phyloP scores from a whole-genome alignment of 1,139 yeast species.

The Lodderomyces beijingensis region DNA sequence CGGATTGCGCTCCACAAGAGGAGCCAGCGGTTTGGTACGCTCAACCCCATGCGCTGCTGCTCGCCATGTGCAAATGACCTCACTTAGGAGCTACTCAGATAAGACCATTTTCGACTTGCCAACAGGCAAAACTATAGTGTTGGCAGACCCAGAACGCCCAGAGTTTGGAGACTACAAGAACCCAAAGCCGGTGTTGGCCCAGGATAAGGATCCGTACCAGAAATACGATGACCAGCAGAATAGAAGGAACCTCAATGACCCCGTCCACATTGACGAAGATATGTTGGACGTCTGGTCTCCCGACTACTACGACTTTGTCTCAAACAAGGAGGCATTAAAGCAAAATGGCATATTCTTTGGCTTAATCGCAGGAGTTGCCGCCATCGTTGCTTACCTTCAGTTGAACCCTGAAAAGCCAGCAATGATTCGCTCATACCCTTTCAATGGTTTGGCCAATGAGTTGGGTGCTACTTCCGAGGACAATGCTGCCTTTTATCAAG shows the following conservation, averaged over 20 bases:
- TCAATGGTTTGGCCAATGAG: conserved; percentile 68
- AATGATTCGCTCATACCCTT: conserved; percentile 71
- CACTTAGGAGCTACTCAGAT: conserved; percentile 13
- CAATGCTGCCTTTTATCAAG: conserved; percentile 42
- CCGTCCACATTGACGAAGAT: conserved; percentile 68
- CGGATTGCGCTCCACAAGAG: too few species aligned
- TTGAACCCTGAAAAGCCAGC: conserved; percentile 75
- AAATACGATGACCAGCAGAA: conserved; percentile 80
- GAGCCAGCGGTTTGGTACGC: too few species aligned
- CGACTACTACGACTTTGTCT: conserved; percentile 60
- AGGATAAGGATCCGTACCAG: conserved; percentile 62
- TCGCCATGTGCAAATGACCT: too few species aligned
- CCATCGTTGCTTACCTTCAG: conserved; percentile 49
- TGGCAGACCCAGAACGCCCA: conserved; percentile 43
- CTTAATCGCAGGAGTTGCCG: conserved; percentile 51
- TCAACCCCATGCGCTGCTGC: too few species aligned
- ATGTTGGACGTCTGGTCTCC: conserved; percentile 85
- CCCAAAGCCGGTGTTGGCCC: conserved; percentile 49
- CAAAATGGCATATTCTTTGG: conserved; percentile 53
- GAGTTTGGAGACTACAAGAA: conserved; percentile 44
- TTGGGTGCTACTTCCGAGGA: conserved; percentile 60
- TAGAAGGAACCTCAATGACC: conserved; percentile 74
- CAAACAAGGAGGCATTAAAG: conserved; percentile 58
- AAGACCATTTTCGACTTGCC: conserved; percentile 38
- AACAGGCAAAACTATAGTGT: conserved; percentile 37